Conservation (phyloP, 78 protist species). For the Diacronema lutheri region DNA sequence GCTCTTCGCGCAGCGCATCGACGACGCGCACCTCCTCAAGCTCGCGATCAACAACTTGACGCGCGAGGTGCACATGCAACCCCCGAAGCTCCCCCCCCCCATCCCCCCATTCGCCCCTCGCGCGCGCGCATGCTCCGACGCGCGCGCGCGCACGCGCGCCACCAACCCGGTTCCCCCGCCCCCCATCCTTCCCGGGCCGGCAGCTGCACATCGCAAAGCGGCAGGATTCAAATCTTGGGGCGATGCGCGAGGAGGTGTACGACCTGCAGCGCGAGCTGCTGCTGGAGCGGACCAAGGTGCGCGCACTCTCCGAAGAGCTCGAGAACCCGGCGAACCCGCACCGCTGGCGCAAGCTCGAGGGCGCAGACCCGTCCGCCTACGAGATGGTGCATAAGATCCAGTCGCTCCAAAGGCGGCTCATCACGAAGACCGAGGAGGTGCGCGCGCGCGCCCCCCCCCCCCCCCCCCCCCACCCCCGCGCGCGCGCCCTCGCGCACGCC, state of each 20-base stretch:
- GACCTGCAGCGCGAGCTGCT: conserved; percentile 77
- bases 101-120: too few species aligned
- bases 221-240: conserved; percentile 36
- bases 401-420: conserved; percentile 82
- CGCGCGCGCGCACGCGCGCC: background rate
- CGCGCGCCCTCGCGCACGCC: too few species aligned
- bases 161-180: too few species aligned
- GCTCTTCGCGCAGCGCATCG: conserved; percentile 53
- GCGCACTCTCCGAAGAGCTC: conserved; percentile 83
- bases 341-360: conserved; percentile 35
- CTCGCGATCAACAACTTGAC: conserved; percentile 46
- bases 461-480: too few species aligned
- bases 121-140: too few species aligned
- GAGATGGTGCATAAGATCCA: conserved; percentile 85
- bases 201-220: conserved; percentile 29
- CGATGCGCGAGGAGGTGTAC: conserved; percentile 55
- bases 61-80: conserved; percentile 42
- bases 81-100: too few species aligned
- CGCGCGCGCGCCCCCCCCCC: background rate
- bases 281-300: conserved; percentile 69
- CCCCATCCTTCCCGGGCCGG: too few species aligned
- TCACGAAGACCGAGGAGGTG: conserved; percentile 76
- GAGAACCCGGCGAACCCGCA: conserved; percentile 89
- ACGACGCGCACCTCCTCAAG: conserved; percentile 74
- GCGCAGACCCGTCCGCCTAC: conserved; percentile 1